Conservation (phyloP, 2,329 filamentous ascomycete genomes). For the Teratosphaeria viscida region DNA sequence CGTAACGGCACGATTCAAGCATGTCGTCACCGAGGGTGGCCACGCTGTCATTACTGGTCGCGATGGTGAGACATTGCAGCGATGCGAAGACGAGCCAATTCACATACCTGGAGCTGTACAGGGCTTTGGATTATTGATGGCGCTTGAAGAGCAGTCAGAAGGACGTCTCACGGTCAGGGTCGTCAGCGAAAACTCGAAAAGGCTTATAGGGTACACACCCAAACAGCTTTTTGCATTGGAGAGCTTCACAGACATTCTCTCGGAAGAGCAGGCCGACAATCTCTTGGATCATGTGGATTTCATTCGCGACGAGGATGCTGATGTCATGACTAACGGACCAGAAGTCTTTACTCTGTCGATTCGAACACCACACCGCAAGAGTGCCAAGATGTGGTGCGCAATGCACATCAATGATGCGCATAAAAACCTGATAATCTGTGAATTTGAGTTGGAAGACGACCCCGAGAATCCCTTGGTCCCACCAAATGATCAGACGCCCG, state of each 20-base stretch:
- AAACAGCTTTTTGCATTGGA: slow-evolving; percentile 61
- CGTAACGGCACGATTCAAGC: slow-evolving; percentile 66
- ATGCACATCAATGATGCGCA: slow-evolving; percentile 64
- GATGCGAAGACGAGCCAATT: slow-evolving; percentile 85
- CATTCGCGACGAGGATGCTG: slow-evolving; percentile 69
- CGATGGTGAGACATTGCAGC: slow-evolving; percentile 59
- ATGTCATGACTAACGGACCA: slow-evolving; percentile 64
- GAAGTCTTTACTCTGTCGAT: slow-evolving; percentile 77
- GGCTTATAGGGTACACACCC: slow-evolving; percentile 67
- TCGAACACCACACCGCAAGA: slow-evolving; percentile 44
- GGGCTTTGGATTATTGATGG: slow-evolving; percentile 66
- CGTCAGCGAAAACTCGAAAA: slow-evolving; percentile 70
- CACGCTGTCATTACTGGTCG: slow-evolving; percentile 76
- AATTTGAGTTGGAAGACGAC: slow-evolving; percentile 81
- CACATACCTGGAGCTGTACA: slow-evolving; percentile 77
- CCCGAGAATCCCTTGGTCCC: slow-evolving; percentile 56
- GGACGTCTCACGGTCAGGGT: slow-evolving; percentile 60
- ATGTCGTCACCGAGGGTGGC: slow-evolving; percentile 64
- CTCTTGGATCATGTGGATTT: slow-evolving; percentile 81
- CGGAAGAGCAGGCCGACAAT: slow-evolving; percentile 74
- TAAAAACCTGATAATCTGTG: slow-evolving; percentile 66
- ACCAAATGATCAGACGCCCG: slow-evolving; percentile 45
- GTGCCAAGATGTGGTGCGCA: slow-evolving; percentile 73
- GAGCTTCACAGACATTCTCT: slow-evolving; percentile 74
- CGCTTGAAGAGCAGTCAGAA: slow-evolving; percentile 58